Percentiles rank a stretch among this genome's conserved stretches.
Evolutionary conservation across 2,329 filamentous ascomycete species (phyloP).

Genomic region (Arachnopeziza araneosa): DNA sequence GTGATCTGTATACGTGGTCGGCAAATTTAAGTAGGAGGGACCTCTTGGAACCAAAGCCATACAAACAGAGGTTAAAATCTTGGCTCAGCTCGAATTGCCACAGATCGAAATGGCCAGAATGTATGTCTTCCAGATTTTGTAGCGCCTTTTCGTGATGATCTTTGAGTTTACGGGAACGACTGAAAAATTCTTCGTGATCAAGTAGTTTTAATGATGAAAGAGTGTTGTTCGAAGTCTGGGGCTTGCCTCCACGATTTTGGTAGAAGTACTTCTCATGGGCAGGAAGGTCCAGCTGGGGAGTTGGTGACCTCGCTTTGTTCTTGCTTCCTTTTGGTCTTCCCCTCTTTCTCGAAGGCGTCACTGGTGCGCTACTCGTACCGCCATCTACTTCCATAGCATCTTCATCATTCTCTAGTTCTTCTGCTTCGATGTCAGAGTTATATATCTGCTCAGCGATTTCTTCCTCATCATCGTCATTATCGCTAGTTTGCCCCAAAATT

Average conservation of each 20-base stretch:
- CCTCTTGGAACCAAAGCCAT: slow-evolving; percentile 88
- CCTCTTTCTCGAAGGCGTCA: slow-evolving; percentile 47
- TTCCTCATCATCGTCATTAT: slow-evolving; percentile 67
- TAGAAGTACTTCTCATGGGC: slow-evolving; percentile 91
- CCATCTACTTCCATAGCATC: slow-evolving; percentile 29
- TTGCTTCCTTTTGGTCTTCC: slow-evolving; percentile 42
- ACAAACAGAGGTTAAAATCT: slow-evolving; percentile 83
- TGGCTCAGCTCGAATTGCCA: slow-evolving; percentile 89
- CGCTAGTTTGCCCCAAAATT: slow-evolving; percentile 56
- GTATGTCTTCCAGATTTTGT: slow-evolving; percentile 65
- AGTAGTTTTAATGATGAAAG: slow-evolving; percentile 69
- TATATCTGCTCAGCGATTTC: slow-evolving; percentile 65
- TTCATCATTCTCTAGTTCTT: slow-evolving; percentile 17
- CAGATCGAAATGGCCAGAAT: slow-evolving; percentile 78
- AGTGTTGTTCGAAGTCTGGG: slow-evolving; percentile 83
- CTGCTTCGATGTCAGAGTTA: slow-evolving; percentile 44
- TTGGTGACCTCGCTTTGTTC: slow-evolving; percentile 47
- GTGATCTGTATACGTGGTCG: slow-evolving; percentile 53
- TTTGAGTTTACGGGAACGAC: slow-evolving; percentile 51
- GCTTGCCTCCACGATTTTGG: slow-evolving; percentile 76
- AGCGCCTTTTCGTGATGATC: slow-evolving; percentile 69
- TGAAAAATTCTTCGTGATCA: slow-evolving; percentile 89
- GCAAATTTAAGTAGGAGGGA: slow-evolving; percentile 70
- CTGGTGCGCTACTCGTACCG: slow-evolving; percentile 27
- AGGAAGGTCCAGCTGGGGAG: slow-evolving; percentile 72